Base-by-base conservation (phyloP, 495 filamentous ascomycete genomes). In the Neurospora sp. region DNA sequence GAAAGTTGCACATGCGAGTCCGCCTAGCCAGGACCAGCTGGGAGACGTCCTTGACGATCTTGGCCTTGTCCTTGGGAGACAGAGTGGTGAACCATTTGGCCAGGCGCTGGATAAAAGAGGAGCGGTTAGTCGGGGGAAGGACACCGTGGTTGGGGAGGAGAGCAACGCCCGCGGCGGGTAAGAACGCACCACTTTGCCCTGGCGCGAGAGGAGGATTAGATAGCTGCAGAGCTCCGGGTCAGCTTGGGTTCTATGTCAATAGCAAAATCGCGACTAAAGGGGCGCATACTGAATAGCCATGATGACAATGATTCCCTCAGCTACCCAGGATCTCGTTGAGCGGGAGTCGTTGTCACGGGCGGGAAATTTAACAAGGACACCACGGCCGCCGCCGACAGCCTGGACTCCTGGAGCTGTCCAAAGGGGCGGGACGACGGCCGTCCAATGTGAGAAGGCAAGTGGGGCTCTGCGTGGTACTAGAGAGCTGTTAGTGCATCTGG, bases 21-120 rank as follows among this genome's bases (percentile, higher is more conserved):
- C 96, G 87, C 75, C 96, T 88, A 48, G 96, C 95, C 70, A 99
- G 90, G 73, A 99, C 96, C 14, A 99, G 92, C 82, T 98, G 96
- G 74, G 96, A 94, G 81, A 98, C 96, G 88, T 99, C 96, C 83
- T 98, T 98, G 88, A 99, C 92, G 79, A 98, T 97, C 87, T 99
- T 99, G 81, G 95, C 94, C 85, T 98, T 99, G 81, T 99, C 96
- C 85, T 92, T 98, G 71, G 96, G 96, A 41, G 95, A 97, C 76
- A 98, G 88, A 46, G 96, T 99, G 59, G 95, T 97, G 86, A 98
- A 99, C 96, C 96, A 99, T 86, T 99, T 99, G 74, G 96, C 96
- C 70, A 99, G 89, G 76, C 96, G 94, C 96, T 99, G 82, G 44
- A 41, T 9, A 7, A 72, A 65, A 73, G 69, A 61, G 59, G 75